Evolutionary conservation across 2,329 filamentous ascomycete genomes (phyloP), one percentile per base, ranked within the genome.

Genomic region (Penicillium sp.): DNA sequence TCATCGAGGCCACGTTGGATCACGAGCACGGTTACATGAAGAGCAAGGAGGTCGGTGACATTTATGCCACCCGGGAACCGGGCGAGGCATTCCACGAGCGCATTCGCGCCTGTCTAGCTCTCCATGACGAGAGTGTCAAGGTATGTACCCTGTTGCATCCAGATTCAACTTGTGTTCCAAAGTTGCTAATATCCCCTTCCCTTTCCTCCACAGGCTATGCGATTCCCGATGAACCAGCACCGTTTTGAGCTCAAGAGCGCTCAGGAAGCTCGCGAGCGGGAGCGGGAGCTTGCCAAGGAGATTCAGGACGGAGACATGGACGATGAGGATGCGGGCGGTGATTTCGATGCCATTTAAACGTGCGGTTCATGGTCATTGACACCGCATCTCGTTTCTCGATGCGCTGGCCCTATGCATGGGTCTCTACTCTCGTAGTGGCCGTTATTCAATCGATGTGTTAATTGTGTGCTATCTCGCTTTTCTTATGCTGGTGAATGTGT

Each of bases 151-250:
- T 35, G 36, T 9, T 36, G 9, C 39, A 22, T 6, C 35, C 35
- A 22, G 22, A 43, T 50, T 50, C 31, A 31, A 27, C 37, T 50
- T 13, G 55, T 18, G 18, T 37, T 16, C 13, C 5, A 31, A 14
- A 18, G 18, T 36, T 43, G 13, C 19, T 27, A 56, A 60, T 55
- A 70, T 79, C 50, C 61, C 14, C 51, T 54, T 54, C 18, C 16
- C 55, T 50, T 4, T 61, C 6, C 11, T 57, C 40, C 24, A 13
- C 60, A 94, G 91, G 94, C 95, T 27, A 99, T 99, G 95, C 88
- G 95, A 56, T 99, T 98, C 79, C 95, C 95, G 2, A 98, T 98
- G 94, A 97, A 99, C 81, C 95, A 98, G 78, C 95, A 99, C 79
- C 87, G 95, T 18, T 83, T 98, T 56, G 95, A 99, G 79, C 85